phyloP scores from a whole-genome alignment of 2,329 filamentous ascomycete genomes.

The Epichloe amarillans region DNA sequence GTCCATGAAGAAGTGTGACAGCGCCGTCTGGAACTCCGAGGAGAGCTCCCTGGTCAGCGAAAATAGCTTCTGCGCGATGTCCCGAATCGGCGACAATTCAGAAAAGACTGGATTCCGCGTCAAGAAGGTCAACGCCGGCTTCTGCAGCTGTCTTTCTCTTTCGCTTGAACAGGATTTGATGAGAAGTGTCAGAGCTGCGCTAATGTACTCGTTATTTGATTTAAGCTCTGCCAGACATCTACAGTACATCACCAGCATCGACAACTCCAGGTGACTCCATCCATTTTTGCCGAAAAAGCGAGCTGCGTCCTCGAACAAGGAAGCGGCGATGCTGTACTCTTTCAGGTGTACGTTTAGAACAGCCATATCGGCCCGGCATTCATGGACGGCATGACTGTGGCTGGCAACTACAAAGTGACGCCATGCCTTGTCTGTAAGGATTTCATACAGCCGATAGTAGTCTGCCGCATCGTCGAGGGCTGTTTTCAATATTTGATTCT shows the following conservation, averaged over 20 bases:
- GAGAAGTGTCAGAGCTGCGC: slow-evolving; percentile 60
- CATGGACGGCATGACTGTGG: slow-evolving; percentile 63
- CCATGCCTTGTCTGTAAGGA: slow-evolving; percentile 71
- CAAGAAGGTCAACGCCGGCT: slow-evolving; percentile 12
- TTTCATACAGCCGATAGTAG: slow-evolving; percentile 57
- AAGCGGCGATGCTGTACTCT: slow-evolving; percentile 60
- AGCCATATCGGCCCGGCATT: slow-evolving; percentile 72
- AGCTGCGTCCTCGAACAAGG: slow-evolving; percentile 65
- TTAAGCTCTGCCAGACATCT: slow-evolving; percentile 67
- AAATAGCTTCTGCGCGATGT: slow-evolving; percentile 34
- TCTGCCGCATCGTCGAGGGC: slow-evolving; percentile 48
- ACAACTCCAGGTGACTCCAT: slow-evolving; percentile 70
- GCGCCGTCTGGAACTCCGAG: slow-evolving; percentile 51
- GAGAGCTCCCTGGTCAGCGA: slow-evolving; percentile 30
- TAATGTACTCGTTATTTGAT: slow-evolving; percentile 66
- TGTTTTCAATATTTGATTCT: slow-evolving; percentile 40
- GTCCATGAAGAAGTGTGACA: slow-evolving; percentile 61
- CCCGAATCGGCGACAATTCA: slow-evolving; percentile 29
- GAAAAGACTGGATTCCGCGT: slow-evolving; percentile 8
- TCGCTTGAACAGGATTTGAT: slow-evolving; percentile 49
- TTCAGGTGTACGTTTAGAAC: slow-evolving; percentile 65
- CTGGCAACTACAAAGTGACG: slow-evolving; percentile 72
- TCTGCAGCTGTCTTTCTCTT: slow-evolving; percentile 31
- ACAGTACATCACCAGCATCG: slow-evolving; percentile 76
- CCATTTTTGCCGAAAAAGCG: slow-evolving; percentile 65